Evolutionary conservation across 2,329 filamentous ascomycete species (phyloP), one percentile per base, ranked within the genome.

Genomic region (Furcasterigmium sp.): DNA sequence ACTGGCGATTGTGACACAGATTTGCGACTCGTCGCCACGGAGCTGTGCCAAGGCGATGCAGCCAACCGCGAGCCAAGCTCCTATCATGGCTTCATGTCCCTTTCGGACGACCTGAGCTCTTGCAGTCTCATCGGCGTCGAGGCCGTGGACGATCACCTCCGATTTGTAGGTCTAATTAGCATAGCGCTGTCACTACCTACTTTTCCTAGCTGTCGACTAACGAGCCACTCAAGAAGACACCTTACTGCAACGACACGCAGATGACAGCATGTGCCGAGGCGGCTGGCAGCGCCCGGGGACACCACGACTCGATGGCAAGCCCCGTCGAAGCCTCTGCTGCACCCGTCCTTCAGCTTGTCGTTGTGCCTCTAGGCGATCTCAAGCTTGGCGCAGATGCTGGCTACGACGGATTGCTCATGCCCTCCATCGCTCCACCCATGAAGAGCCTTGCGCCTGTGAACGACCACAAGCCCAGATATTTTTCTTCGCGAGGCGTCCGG

Each of bases 81-180:
- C 15, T 41, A 28, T 41, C 29, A 8, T 20, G 7, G 19, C 35
- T 37, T 37, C 35, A 8, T 37, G 4, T 21, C 35, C 18, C 30
- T 41, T 2, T 87, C 95, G 59, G 81, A 79, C 11, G 80, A 89
- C 54, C 85, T 81, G 34, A 87, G 87, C 45, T 91, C 95, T 60
- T 94, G 95, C 60, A 65, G 89, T 42, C 83, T 91, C 59, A 76
- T 94, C 39, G 90, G 95, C 62, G 73, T 95, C 47, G 91, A 90
- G 56, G 87, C 83, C 6, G 85, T 86, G 56, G 66, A 70, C 51
- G 84, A 82, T 1, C 83, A 85, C 57, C 84, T 89, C 51, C 64
- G 80, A 49, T 75, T 82, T 29, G 76, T 81, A 60, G 51, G 72
- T 59, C 5, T 39, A 10, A 5, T 21, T 18, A 20, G 39, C 15